Conservation (phyloP, 2,329 filamentous ascomycete species). For the Lojkania enalia region DNA sequence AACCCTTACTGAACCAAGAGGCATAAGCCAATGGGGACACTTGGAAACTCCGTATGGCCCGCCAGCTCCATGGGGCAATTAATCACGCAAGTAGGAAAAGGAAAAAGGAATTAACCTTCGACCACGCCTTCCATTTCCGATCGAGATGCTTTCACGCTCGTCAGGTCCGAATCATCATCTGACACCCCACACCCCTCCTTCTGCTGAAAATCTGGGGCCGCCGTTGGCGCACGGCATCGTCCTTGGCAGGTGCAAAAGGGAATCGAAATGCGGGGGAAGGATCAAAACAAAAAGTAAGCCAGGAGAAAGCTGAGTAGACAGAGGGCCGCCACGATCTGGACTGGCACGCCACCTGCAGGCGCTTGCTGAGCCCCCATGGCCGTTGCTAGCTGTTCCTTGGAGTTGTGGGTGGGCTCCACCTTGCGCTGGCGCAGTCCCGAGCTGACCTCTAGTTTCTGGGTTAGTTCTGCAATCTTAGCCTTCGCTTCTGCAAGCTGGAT, state of each 20-base stretch:
- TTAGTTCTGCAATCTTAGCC: conserved; percentile 70
- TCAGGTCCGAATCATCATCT: conserved; percentile 17
- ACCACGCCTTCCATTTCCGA: conserved; percentile 9
- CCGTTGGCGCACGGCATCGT: conserved; percentile 23
- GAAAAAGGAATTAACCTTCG: conserved; percentile 22
- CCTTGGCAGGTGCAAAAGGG: conserved; percentile 21
- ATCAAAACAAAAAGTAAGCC: conserved; percentile 94
- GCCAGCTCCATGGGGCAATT: conserved; percentile 22
- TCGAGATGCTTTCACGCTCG: conserved; percentile 9
- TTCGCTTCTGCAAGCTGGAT: conserved; percentile 75
- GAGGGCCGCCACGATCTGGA: conserved; percentile 80
- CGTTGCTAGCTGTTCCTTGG: conserved; percentile 55
- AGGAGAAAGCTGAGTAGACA: conserved; percentile 91
- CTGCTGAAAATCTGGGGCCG: conserved; percentile 25
- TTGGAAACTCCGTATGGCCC: background rate
- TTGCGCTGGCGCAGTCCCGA: conserved; percentile 80
- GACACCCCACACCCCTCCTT: conserved; percentile 21
- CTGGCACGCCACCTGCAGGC: conserved; percentile 74
- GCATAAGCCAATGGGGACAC: conserved; percentile 22
- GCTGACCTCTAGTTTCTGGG: conserved; percentile 59
- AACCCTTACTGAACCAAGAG: conserved; percentile 19
- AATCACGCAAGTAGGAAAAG: conserved; percentile 20
- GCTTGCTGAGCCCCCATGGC: conserved; percentile 57
- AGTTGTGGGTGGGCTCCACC: conserved; percentile 57
- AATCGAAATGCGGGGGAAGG: conserved; percentile 24